Percentiles rank a stretch among this genome's conserved stretches.
phyloP scores from a whole-genome alignment of 2,329 filamentous ascomycete genomes.

The Cercospora sesami region DNA sequence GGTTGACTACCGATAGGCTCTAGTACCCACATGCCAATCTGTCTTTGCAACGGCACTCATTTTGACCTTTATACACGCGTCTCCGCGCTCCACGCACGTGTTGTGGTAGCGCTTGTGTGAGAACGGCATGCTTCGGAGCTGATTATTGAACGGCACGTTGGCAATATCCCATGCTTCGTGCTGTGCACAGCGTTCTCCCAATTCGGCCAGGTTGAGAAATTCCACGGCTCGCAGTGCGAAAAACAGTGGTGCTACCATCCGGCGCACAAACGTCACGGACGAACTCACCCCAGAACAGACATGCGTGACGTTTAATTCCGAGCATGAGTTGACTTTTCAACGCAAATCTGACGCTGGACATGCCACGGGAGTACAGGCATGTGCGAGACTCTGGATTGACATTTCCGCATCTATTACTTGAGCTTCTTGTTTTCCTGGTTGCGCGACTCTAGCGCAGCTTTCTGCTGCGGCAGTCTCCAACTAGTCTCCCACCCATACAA shows the following conservation, averaged over 20 bases:
- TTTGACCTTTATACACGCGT: slow-evolving; percentile 3
- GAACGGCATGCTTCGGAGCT: neutral
- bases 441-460: slow-evolving; percentile 4
- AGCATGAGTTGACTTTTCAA: slow-evolving; percentile 1
- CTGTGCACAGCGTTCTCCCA: neutral
- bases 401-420: neutral
- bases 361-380: neutral
- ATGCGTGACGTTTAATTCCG: neutral
- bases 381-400: neutral
- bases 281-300: neutral
- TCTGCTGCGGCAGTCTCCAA: slow-evolving; percentile 45
- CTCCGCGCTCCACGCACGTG: slow-evolving; percentile 16
- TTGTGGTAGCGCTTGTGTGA: neutral
- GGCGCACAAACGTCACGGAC: neutral
- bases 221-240: neutral
- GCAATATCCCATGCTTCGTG: neutral
- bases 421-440: neutral
- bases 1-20: slow-evolving; percentile 19
- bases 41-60: slow-evolving; percentile 3
- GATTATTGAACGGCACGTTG: neutral
- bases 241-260: neutral
- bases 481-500: slow-evolving; percentile 78
- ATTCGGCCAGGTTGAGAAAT: neutral
- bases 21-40: slow-evolving; percentile 15
- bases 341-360: neutral